Evolutionary conservation across 2,329 filamentous ascomycete genomes (phyloP).

Genomic region (Penicillium palitans): DNA sequence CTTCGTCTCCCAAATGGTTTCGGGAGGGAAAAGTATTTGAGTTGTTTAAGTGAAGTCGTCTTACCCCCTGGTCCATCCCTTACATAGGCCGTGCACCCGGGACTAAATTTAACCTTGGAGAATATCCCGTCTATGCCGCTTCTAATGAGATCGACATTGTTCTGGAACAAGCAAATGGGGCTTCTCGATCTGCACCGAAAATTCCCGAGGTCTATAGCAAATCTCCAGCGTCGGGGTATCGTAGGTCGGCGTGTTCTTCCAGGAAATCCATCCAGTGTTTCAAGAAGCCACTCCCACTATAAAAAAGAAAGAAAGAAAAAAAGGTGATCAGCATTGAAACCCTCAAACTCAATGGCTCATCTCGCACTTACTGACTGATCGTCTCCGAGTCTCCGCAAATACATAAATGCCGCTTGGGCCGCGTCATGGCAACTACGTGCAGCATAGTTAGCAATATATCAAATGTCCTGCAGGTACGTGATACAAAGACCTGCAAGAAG

Average conservation of each 20-base stretch:
- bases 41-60: not conserved
- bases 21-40: not conserved
- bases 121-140: not conserved
- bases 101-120: conserved; percentile 7
- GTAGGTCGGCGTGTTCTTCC: conserved; percentile 83
- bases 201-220: conserved; percentile 22
- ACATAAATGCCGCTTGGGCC: conserved; percentile 84
- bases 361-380: conserved; percentile 70
- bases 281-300: conserved; percentile 79
- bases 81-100: conserved; percentile 1
- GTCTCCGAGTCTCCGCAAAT: conserved; percentile 95
- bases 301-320: conserved; percentile 16
- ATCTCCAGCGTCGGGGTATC: conserved; percentile 70
- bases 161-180: not conserved
- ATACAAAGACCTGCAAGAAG: not conserved
- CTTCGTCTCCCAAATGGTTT: not conserved
- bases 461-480: not conserved
- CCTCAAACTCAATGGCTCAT: not conserved
- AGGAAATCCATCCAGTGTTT: conserved; percentile 89
- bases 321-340: conserved; percentile 10
- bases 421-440: conserved; percentile 85
- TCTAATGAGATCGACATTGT: not conserved
- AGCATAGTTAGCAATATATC: conserved; percentile 13
- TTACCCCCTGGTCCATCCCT: not conserved
- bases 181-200: not conserved